Evolutionary conservation across 176 grass and related monocot genomes (phyloP), one percentile per base, ranked within the genome.

Genomic region (Oryza longistaminata): DNA sequence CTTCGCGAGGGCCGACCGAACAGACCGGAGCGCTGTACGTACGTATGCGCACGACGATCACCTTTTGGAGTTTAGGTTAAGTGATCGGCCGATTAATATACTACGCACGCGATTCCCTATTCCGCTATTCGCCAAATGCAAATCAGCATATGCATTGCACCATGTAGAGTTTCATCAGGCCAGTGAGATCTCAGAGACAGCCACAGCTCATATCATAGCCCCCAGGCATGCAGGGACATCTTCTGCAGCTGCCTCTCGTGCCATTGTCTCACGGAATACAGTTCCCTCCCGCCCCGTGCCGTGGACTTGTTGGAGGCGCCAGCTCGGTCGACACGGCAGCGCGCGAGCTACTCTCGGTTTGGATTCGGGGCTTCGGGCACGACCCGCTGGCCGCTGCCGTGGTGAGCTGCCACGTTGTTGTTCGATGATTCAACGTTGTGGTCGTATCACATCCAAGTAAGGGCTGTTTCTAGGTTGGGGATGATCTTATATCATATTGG

Each of bases 211-310:
- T 45, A 13, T 73, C 49, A 74, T 45, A 13, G 27, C 12, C 40
- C 40, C 33, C 7, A 71, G 16, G 3, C 34, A 33, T 77, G 37
- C 79, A 24, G 71, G 35, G 37, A 37, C 81, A 79, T 58, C 66
- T 58, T 58, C 37, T 39, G 64, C 81, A 73, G 67, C 33, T 79
- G 66, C 68, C 50, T 88, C 58, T 25, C 75, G 67, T 74, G 33
- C 53, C 16, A 68, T 34, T 82, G 72, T 77, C 72, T 21, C 13
- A 19, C 24, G 33, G 31, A 74, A 31, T 31, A 31, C 13, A 40
- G 39, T 40, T 13, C 21, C 3, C 15, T 3, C 50, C 49, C 50
- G 50, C 4, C 24, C 25, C 15, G 21, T 65, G 76, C n/a, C 60
- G n/a, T 45, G 22, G 39, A 27, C 21, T 11, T 26, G 6, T 19